Conservation (phyloP, 1,139 yeast species). For the Protomyces arabidopsidicola region DNA sequence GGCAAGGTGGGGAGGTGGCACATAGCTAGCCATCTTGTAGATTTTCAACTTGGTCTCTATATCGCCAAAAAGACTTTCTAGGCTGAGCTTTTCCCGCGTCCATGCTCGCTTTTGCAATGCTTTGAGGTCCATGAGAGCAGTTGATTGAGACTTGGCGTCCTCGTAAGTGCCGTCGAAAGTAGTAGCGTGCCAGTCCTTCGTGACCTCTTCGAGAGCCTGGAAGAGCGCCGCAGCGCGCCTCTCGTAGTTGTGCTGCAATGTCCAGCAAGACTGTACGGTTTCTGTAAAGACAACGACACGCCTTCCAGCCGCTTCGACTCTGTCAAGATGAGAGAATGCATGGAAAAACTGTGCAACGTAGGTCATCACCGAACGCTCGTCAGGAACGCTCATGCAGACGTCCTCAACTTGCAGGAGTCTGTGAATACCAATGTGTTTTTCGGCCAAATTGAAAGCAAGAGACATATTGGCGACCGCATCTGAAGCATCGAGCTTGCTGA, state of each 20-base stretch:
- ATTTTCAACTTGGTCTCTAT: slow-evolving; percentile 44
- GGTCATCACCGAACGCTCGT: slow-evolving; percentile 62
- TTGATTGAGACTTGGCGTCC: slow-evolving; percentile 39
- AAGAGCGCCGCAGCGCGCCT: slow-evolving; percentile 38
- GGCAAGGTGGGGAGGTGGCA: slow-evolving; percentile 40
- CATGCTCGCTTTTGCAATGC: slow-evolving; percentile 41
- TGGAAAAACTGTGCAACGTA: slow-evolving; percentile 66
- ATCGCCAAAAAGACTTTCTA: slow-evolving; percentile 42
- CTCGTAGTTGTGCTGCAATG: slow-evolving; percentile 43
- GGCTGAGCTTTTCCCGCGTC: slow-evolving; percentile 43
- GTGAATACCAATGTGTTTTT: slow-evolving; percentile 50
- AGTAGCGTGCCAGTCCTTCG: slow-evolving; percentile 34
- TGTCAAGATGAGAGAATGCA: slow-evolving; percentile 45
- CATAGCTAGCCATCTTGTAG: slow-evolving; percentile 40
- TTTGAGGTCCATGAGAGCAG: slow-evolving; percentile 38
- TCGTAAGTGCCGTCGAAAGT: slow-evolving; percentile 38
- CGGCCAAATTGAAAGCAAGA: slow-evolving; percentile 44
- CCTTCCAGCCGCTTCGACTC: slow-evolving; percentile 44
- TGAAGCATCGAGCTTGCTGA: slow-evolving; percentile 39
- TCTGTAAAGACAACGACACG: slow-evolving; percentile 43
- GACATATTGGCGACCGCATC: slow-evolving; percentile 40
- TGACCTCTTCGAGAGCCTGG: slow-evolving; percentile 35
- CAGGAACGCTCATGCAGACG: slow-evolving; percentile 51
- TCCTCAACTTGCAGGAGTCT: slow-evolving; percentile 59
- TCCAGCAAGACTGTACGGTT: slow-evolving; percentile 39